phyloP scores from a whole-genome alignment of 176 grass and related monocot species.

The Hordeum marinum region DNA sequence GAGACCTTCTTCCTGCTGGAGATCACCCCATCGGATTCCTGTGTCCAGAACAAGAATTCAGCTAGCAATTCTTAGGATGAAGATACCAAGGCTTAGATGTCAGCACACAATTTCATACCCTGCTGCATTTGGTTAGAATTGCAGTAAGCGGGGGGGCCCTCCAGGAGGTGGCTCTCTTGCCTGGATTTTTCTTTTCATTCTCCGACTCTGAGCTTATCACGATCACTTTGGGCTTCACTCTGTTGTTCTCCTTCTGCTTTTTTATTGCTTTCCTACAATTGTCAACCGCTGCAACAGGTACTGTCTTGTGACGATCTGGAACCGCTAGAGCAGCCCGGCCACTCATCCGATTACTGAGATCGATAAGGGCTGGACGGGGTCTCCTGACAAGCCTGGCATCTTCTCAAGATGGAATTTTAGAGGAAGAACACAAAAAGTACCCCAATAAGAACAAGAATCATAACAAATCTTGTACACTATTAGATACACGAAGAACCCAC shows the following conservation, averaged over 20 bases:
- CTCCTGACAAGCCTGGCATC: conserved; percentile 28
- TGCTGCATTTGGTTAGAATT: conserved; percentile 35
- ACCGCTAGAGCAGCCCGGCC: background rate
- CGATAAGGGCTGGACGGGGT: conserved; percentile 9
- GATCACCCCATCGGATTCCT: conserved; percentile 44
- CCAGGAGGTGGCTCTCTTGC: background rate
- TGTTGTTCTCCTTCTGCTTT: conserved; percentile 18
- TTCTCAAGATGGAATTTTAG: conserved; percentile 17
- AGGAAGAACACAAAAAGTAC: background rate
- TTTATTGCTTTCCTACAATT: conserved; percentile 17
- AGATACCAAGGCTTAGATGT: background rate
- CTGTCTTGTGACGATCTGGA: conserved; percentile 23
- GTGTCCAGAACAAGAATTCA: background rate
- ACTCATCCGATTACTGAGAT: conserved; percentile 27
- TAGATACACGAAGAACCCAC: background rate
- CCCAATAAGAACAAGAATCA: background rate
- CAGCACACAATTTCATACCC: conserved; percentile 15
- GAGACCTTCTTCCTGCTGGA: conserved; percentile 10
- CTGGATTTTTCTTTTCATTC: conserved; percentile 31
- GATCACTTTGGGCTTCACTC: conserved; percentile 21
- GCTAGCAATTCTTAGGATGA: background rate
- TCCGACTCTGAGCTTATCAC: conserved; percentile 28
- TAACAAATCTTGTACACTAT: background rate
- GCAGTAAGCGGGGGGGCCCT: conserved; percentile 22
- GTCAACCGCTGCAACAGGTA: background rate